Conservation (phyloP, 1,139 yeast genomes). For the Scheffersomyces illinoinensis region DNA sequence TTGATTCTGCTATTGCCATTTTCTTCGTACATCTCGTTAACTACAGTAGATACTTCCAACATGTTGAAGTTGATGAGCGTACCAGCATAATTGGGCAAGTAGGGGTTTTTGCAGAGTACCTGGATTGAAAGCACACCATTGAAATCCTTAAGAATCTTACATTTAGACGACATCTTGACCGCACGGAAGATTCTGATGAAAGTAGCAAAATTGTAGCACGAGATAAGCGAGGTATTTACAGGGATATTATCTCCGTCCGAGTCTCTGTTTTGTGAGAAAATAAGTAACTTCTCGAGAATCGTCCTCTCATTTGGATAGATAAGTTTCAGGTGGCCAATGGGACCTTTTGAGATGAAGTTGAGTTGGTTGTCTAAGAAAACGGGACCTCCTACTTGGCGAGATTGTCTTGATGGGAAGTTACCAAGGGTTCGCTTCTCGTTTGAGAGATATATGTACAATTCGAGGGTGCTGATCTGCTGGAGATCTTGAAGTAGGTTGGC, state of each 20-base stretch:
- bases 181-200: constrained; percentile 57
- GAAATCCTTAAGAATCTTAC: constrained; percentile 59
- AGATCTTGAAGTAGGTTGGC: constrained; percentile 67
- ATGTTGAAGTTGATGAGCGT: constrained; percentile 64
- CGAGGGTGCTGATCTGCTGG: constrained; percentile 61
- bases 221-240: constrained; percentile 23
- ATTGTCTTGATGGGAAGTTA: constrained; percentile 1
- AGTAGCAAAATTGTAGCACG: constrained; percentile 52
- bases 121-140: constrained; percentile 55
- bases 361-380: constrained; percentile 29
- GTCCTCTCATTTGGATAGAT: constrained; percentile 65
- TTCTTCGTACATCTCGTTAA: constrained; percentile 11
- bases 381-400: constrained; percentile 10
- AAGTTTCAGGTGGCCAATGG: constrained; percentile 68
- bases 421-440: constrained; percentile 18
- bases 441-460: constrained; percentile 51
- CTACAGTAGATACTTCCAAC: constrained; percentile 41
- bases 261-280: constrained; percentile 13
- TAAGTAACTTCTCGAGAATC: constrained; percentile 51
- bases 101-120: constrained; percentile 37
- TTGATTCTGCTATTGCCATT: constrained; percentile 9
- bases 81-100: constrained; percentile 49
- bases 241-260: constrained; percentile 16
- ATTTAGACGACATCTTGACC: constrained; percentile 56
- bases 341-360: constrained; percentile 63